phyloP scores from a whole-genome alignment of 306 rosid species.

The Cyclanthera cordifolia region DNA sequence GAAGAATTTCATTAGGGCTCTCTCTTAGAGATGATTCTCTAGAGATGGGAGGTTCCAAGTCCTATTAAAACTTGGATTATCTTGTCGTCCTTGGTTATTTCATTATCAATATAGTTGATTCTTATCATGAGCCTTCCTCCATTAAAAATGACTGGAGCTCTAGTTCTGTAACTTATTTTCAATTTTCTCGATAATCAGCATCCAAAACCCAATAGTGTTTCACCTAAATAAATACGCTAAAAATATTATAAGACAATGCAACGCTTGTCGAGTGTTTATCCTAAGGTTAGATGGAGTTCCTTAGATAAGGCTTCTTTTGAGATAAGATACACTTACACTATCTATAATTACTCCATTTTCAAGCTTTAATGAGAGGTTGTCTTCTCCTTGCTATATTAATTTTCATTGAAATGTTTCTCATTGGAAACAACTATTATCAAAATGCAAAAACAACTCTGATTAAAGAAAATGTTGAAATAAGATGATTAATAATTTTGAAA shows the following conservation, averaged over 20 bases:
- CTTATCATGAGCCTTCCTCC: too few species aligned
- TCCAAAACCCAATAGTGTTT: too few species aligned
- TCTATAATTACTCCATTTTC: background rate
- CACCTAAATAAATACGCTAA: background rate
- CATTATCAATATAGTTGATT: too few species aligned
- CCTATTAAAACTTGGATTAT: too few species aligned
- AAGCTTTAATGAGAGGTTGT: background rate
- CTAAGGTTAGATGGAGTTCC: background rate
- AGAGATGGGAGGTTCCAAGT: too few species aligned
- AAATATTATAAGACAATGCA: background rate
- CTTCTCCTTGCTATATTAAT: background rate
- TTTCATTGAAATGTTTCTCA: background rate
- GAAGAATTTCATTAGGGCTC: too few species aligned
- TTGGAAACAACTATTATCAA: background rate
- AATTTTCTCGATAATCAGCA: too few species aligned
- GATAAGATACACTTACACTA: background rate
- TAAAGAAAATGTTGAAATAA: constrained; percentile 9
- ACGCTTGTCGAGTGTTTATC: background rate
- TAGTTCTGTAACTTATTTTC: too few species aligned
- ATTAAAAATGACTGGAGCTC: too few species aligned
- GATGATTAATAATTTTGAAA: background rate
- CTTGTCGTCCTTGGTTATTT: too few species aligned
- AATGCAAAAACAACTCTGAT: background rate
- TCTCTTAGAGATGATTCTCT: too few species aligned
- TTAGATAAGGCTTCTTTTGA: background rate